phyloP scores from a whole-genome alignment of 306 rosid genomes.

The Vigna radiata region DNA sequence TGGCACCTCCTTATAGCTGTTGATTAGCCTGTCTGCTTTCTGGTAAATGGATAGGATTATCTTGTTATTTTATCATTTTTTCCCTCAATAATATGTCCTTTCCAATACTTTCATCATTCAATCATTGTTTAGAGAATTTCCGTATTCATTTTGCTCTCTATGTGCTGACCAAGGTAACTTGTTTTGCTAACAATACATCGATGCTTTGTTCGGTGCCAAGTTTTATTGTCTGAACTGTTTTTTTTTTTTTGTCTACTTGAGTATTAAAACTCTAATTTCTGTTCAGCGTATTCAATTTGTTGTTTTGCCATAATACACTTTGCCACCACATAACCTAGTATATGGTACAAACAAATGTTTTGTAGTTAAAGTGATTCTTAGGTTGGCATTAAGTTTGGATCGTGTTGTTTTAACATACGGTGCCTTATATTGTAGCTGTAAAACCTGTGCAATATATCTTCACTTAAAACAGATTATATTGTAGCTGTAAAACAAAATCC shows the following conservation, averaged over 20 bases:
- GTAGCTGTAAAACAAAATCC: no score
- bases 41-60: background rate
- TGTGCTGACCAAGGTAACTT: constrained; percentile 3
- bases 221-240: constrained; percentile 16
- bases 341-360: constrained; percentile 18
- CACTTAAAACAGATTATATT: constrained; percentile 23
- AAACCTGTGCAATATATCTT: constrained; percentile 20
- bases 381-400: constrained; percentile 18
- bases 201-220: constrained; percentile 2
- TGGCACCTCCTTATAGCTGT: background rate
- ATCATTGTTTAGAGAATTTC: constrained; percentile 1
- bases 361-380: constrained; percentile 15
- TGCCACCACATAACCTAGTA: constrained; percentile 12
- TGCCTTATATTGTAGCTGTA: background rate
- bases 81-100: background rate
- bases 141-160: background rate
- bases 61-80: constrained; percentile 15
- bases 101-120: background rate
- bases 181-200: background rate
- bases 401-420: background rate
- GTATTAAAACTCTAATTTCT: constrained; percentile 36
- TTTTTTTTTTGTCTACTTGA: constrained; percentile 25
- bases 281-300: constrained; percentile 15
- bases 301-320: constrained; percentile 13
- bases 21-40: constrained; percentile 4